Evolutionary conservation across 441 rosid genomes (phyloP).

Genomic region (Pelargonium myrrhifolium): DNA sequence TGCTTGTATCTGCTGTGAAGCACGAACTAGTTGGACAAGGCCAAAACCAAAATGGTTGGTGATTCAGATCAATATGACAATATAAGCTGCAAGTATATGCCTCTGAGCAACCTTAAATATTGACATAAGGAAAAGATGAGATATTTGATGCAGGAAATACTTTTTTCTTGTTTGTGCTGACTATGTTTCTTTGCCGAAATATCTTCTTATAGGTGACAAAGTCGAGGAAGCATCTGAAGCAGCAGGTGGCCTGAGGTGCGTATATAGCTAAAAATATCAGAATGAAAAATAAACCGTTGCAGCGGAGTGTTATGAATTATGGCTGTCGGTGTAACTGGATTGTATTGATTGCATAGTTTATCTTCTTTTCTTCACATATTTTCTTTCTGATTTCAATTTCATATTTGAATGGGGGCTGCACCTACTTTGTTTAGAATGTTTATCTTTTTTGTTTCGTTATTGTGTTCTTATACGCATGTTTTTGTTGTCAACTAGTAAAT

Average conservation of each 20-base stretch:
- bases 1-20: neutral
- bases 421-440: neutral
- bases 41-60: neutral
- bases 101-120: neutral
- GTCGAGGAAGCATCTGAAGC: constrained; percentile 27
- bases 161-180: constrained; percentile 10
- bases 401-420: neutral
- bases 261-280: neutral
- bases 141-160: constrained; percentile 3
- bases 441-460: neutral
- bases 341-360: neutral
- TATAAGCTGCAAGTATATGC: neutral
- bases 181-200: constrained; percentile 8
- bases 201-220: constrained; percentile 30
- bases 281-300: neutral
- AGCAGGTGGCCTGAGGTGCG: constrained; percentile 29
- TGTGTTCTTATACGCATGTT: neutral
- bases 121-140: neutral
- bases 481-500: neutral
- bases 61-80: neutral
- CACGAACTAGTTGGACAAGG: neutral
- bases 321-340: neutral
- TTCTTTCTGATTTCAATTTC: neutral
- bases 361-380: neutral
- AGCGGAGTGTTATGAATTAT: constrained; percentile 6